Conservation (phyloP, 208 protist species). For the Leptomonas seymouri region DNA sequence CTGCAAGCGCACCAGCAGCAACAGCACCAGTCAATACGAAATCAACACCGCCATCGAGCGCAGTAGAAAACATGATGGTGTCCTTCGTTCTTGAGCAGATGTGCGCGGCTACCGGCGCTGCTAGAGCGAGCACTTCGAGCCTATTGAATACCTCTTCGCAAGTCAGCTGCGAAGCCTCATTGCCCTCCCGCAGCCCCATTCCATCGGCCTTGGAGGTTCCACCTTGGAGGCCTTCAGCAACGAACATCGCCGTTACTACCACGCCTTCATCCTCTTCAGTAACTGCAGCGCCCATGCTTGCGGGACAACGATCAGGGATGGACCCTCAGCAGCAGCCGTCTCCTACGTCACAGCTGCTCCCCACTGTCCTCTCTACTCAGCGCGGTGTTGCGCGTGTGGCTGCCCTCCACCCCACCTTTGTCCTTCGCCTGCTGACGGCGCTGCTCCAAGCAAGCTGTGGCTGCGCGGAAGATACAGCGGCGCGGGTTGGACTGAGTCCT, state of each 20-base stretch:
- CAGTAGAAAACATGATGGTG: not conserved
- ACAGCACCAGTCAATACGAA: not conserved
- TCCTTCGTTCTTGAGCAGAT: not conserved
- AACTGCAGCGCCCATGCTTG: not conserved
- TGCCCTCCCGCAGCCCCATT: not conserved
- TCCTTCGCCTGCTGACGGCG: slow-evolving; percentile 20
- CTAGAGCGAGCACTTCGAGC: too few relatives aligned
- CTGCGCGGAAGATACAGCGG: not conserved
- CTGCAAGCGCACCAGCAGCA: not conserved
- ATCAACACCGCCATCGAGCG: not conserved
- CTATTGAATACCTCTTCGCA: not conserved
- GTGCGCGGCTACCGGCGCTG: too few relatives aligned
- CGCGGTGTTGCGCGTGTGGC: slow-evolving; percentile 24
- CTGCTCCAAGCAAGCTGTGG: slow-evolving; percentile 11
- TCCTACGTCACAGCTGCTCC: slow-evolving; percentile 4
- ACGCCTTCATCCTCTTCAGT: not conserved
- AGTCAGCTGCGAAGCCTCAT: not conserved
- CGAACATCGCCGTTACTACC: not conserved
- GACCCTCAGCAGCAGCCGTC: too few relatives aligned
- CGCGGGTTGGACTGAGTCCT: not conserved
- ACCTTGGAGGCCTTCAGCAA: slow-evolving; percentile 4
- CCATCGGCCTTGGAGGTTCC: slow-evolving; percentile 6
- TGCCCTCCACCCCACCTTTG: slow-evolving; percentile 15
- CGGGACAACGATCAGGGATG: too few relatives aligned
- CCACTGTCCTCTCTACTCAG: slow-evolving; percentile 6